Evolutionary conservation across 805 yeast species (phyloP).

Genomic region (Metschnikowia matae): DNA sequence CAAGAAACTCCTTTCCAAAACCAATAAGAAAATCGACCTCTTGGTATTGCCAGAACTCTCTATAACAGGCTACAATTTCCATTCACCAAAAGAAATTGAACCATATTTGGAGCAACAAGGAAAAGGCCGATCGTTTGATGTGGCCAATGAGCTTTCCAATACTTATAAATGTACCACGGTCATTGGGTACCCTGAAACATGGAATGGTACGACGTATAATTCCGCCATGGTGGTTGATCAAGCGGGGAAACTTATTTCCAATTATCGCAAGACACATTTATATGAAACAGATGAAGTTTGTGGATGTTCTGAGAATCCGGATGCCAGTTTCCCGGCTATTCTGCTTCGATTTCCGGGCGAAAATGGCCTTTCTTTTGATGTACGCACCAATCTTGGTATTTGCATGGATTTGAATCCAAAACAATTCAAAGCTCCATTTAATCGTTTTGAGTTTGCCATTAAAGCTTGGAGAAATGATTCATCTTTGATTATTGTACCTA

Average conservation of each 20-base stretch:
- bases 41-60: constrained; percentile 81
- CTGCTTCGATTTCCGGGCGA: constrained; percentile 33
- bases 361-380: background rate
- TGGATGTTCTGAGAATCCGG: constrained; percentile 72
- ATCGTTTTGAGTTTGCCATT: constrained; percentile 64
- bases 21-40: constrained; percentile 48
- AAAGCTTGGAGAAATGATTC: constrained; percentile 46
- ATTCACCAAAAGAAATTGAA: constrained; percentile 37
- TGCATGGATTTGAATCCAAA: constrained; percentile 95
- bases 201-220: constrained; percentile 49
- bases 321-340: constrained; percentile 49
- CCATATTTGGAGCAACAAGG: constrained; percentile 54
- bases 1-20: constrained; percentile 29
- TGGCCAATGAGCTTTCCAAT: constrained; percentile 55
- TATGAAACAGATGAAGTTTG: constrained; percentile 76
- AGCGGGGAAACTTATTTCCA: constrained; percentile 52
- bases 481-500: constrained; percentile 67
- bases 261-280: constrained; percentile 72
- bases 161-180: constrained; percentile 59
- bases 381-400: constrained; percentile 63
- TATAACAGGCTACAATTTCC: constrained; percentile 77
- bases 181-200: constrained; percentile 76
- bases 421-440: constrained; percentile 76
- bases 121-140: constrained; percentile 46
- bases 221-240: constrained; percentile 65